Conservation (phyloP, 768 basidiomycete genomes). For the Amanita rimosa region DNA sequence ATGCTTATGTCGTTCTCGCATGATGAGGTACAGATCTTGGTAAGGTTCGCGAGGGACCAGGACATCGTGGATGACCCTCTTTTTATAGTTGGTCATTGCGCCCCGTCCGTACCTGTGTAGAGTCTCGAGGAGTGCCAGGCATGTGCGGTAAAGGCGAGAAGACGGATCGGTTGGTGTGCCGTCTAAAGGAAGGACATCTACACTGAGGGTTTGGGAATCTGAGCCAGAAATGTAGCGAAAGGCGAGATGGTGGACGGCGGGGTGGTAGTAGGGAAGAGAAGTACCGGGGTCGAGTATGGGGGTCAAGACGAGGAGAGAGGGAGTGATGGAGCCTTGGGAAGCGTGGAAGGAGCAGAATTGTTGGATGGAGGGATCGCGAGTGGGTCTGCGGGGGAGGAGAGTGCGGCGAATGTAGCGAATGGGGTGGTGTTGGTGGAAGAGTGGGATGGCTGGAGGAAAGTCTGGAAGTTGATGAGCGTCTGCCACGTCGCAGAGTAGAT, state of each 20-base stretch:
- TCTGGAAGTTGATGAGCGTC: conserved; percentile 48
- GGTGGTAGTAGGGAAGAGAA: conserved; percentile 83
- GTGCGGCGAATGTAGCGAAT: conserved; percentile 51
- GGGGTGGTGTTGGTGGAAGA: conserved; percentile 23
- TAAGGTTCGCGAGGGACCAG: conserved; percentile 67
- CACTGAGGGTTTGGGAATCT: conserved; percentile 26
- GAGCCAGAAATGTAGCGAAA: conserved; percentile 51
- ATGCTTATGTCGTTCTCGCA: conserved; percentile 79
- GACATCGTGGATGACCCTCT: conserved; percentile 77
- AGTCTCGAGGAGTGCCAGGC: conserved; percentile 69
- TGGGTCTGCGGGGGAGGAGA: conserved; percentile 70
- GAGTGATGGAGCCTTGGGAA: conserved; percentile 6
- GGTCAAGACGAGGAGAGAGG: conserved; percentile 39
- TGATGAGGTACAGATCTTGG: conserved; percentile 82
- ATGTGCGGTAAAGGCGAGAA: conserved; percentile 71
- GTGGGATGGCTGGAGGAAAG: conserved; percentile 23
- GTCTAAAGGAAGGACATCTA: conserved; percentile 48
- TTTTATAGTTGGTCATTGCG: conserved; percentile 68
- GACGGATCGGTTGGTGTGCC: conserved; percentile 35
- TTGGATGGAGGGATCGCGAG: conserved; percentile 60
- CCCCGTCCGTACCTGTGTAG: conserved; percentile 89
- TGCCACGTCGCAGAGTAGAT: no score
- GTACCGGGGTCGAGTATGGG: conserved; percentile 37
- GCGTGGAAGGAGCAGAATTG: conserved; percentile 75
- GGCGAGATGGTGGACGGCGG: conserved; percentile 66